Evolutionary conservation across 768 basidiomycete species (phyloP).

Genomic region (Kwoniella europaea): DNA sequence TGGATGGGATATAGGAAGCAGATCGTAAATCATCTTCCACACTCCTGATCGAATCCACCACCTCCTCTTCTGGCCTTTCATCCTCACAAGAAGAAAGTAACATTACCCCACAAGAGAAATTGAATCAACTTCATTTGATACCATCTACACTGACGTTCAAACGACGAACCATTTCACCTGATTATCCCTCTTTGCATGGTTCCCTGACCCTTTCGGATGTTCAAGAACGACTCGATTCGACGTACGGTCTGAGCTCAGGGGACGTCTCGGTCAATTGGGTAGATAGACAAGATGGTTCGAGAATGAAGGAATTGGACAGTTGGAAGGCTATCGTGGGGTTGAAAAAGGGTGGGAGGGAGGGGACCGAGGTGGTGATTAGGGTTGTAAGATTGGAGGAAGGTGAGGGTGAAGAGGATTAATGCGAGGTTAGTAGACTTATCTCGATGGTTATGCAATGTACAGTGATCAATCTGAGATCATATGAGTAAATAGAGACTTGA

Average conservation of each 20-base stretch:
- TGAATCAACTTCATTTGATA: constrained; percentile 26
- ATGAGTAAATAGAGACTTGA: no score
- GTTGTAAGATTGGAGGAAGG: background rate
- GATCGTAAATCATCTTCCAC: background rate
- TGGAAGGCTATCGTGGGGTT: constrained; percentile 29
- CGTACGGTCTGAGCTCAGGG: constrained; percentile 16
- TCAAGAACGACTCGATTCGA: constrained; percentile 7
- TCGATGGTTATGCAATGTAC: no score
- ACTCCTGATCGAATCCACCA: constrained; percentile 18
- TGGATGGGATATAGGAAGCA: no score
- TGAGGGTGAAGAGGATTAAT: constrained; percentile 6
- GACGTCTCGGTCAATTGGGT: background rate
- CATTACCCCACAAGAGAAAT: constrained; percentile 16
- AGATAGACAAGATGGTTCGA: background rate
- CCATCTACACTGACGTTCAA: constrained; percentile 31
- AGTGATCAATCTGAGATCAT: no score
- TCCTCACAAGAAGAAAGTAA: background rate
- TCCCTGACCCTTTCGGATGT: background rate
- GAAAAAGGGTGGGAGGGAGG: constrained; percentile 16
- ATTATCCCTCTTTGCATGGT: constrained; percentile 1
- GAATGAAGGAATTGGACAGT: constrained; percentile 15
- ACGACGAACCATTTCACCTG: background rate
- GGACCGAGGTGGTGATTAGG: background rate
- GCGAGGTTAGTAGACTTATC: no score
- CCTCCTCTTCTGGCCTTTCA: constrained; percentile 8